Evolutionary conservation across 345 rosid species (phyloP), one percentile per base, ranked within the genome.

Genomic region (Salix koriyanagi): DNA sequence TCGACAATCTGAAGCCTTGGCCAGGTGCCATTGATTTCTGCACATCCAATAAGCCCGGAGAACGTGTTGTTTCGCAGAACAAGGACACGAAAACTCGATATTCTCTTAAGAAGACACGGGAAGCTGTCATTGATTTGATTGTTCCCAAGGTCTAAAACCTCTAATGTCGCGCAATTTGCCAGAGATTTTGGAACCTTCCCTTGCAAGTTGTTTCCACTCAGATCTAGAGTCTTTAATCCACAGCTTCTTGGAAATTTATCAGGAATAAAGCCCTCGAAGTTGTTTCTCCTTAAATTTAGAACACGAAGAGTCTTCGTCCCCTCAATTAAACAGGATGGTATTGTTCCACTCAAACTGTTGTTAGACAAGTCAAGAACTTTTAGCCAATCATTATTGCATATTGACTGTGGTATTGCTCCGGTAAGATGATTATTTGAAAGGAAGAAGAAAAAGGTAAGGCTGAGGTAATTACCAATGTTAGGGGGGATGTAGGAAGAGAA

Each of bases 81-180:
- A 4, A 85, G 87, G 34, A 83, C 85, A 5, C 71, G 75, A 70
- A 89, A 78, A 65, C 72, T 84, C 2, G 85, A 75, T 9, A 78
- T 37, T 19, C 6, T 65, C 41, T 75, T 50, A 73, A 87, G 60
- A 65, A 50, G 76, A 34, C 87, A 81, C 36, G 91, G 91, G 75
- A 87, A 87, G 4, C 0, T 41, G 37, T 77, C 88, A 1, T 62
- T 58, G 2, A 87, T 62, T 18, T 56, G 42, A 50, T 87, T 89
- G 64, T 84, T 78, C 39, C 86, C 85, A 0, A 89, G 44, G 77
- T 85, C 80, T 48, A 89, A 62, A 21, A 87, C 81, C 73, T 87
- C 87, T 44, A 86, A 37, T 19, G 0, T 7, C 2, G 15, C 21
- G 79, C 89, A 87, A 6, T 83, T 67, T 13, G 18, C 75, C 30